Evolutionary conservation across 257 asterid species (phyloP).

Genomic region (Paulownia fortunei): DNA sequence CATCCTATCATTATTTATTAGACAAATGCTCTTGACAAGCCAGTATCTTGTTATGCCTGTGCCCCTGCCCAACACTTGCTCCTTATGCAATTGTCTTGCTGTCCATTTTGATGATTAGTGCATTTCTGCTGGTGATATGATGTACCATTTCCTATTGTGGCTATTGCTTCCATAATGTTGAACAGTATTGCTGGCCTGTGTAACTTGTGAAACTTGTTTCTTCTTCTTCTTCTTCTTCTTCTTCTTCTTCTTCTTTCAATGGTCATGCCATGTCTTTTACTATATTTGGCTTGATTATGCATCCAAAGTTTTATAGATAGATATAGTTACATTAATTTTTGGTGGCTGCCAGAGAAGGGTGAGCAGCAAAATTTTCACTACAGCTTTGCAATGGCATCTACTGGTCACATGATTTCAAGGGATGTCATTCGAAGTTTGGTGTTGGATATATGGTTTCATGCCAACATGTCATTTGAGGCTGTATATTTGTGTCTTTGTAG

Average conservation of each 20-base stretch:
- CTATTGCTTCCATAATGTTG: background rate
- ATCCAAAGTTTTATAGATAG: background rate
- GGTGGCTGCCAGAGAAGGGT: background rate
- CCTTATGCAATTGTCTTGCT: background rate
- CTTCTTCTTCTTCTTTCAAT: background rate
- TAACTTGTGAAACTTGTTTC: background rate
- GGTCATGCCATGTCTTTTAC: background rate
- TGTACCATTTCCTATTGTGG: background rate
- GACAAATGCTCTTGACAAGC: background rate
- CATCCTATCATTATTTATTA: background rate
- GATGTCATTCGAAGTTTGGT: background rate
- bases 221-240: background rate
- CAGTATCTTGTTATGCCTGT: background rate
- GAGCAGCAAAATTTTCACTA: background rate
- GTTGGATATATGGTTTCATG: background rate
- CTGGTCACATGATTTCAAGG: background rate
- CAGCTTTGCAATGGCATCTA: background rate
- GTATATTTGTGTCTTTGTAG: background rate
- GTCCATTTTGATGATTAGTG: background rate
- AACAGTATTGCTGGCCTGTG: background rate
- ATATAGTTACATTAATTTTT: background rate
- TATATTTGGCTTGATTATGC: background rate
- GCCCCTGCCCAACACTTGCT: background rate
- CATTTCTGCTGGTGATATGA: background rate
- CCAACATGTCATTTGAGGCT: conserved; percentile 1